These are phyloP conservation scores for Chrysoporthe deuterocubensis DNA, from an alignment of 2,329 filamentous ascomycete species.

Conservation along the genomic window DNA sequence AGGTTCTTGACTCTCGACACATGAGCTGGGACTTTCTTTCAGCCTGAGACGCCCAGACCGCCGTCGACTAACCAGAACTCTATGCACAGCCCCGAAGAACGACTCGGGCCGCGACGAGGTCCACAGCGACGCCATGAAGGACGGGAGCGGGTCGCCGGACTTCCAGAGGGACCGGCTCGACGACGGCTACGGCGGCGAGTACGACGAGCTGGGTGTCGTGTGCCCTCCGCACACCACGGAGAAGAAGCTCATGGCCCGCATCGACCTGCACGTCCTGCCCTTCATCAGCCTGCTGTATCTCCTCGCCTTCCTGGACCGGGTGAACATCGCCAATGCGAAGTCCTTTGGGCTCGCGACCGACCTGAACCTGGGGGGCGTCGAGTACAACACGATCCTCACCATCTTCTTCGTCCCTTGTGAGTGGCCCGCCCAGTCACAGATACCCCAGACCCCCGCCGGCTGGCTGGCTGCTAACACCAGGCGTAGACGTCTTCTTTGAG, in stretches of 20 bases:
- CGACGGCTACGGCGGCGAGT: conserved; percentile 31
- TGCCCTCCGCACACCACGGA: conserved; percentile 64
- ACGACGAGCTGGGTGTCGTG: conserved; percentile 39
- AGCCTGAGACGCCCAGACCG: background rate
- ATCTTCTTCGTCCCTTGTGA: conserved; percentile 67
- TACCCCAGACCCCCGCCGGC: too few species aligned
- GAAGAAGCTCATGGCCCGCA: conserved; percentile 67
- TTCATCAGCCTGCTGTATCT: conserved; percentile 75
- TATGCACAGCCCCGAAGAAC: conserved; percentile 1
- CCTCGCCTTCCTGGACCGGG: conserved; percentile 71
- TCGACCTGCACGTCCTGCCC: conserved; percentile 73
- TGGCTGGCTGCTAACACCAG: background rate
- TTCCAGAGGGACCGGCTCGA: conserved; percentile 17
- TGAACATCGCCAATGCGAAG: conserved; percentile 80
- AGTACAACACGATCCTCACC: conserved; percentile 77
- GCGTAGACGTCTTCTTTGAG: conserved; percentile 53
- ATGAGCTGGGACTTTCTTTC: background rate
- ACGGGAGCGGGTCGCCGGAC: conserved; percentile 16
- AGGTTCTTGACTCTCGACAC: background rate
- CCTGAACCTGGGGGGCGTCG: conserved; percentile 58
- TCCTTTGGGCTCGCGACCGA: conserved; percentile 69
- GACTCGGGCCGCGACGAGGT: conserved; percentile 6
- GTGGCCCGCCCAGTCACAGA: background rate
- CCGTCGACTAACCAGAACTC: background rate
- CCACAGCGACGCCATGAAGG: conserved; percentile 9